Conservation (phyloP, 2,329 filamentous ascomycete genomes). For the Tolypocladium sp. region DNA sequence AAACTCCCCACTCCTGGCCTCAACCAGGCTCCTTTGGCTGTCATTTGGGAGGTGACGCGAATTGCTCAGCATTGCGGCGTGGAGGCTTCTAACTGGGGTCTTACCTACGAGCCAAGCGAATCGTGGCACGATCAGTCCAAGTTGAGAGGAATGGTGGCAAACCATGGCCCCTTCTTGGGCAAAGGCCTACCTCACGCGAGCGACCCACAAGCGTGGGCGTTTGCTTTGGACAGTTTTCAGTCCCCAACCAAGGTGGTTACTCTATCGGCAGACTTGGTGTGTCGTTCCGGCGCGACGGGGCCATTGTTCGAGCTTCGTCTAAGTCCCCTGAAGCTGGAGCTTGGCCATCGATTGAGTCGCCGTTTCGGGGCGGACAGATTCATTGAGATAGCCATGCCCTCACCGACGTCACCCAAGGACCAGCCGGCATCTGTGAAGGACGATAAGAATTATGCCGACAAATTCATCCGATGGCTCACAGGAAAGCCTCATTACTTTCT, state of each 20-base stretch:
- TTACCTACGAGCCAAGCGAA: conserved; percentile 24
- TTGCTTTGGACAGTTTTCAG: conserved; percentile 27
- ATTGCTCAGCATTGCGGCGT: conserved; percentile 36
- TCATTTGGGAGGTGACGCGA: conserved; percentile 44
- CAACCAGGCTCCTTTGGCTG: conserved; percentile 34
- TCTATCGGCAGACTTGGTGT: conserved; percentile 32
- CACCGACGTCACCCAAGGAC: conserved; percentile 18
- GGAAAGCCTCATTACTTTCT: conserved; percentile 29
- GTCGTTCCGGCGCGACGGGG: conserved; percentile 21
- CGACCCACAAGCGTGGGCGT: conserved; percentile 33
- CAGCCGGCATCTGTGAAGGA: conserved; percentile 19
- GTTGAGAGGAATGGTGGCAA: conserved; percentile 31
- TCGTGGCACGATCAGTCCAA: conserved; percentile 32
- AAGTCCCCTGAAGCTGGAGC: conserved; percentile 37
- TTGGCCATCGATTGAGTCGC: conserved; percentile 41
- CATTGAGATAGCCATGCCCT: conserved; percentile 44
- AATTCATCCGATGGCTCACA: conserved; percentile 20
- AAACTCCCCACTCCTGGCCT: conserved; percentile 28
- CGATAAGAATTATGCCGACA: conserved; percentile 18
- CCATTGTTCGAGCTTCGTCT: conserved; percentile 38
- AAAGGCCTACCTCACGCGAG: conserved; percentile 40
- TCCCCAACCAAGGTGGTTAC: conserved; percentile 27
- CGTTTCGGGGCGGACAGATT: conserved; percentile 51
- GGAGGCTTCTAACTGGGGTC: conserved; percentile 22
- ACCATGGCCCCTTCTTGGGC: conserved; percentile 28